These are phyloP conservation scores for Fusarium beomiforme DNA, from an alignment of 2,329 filamentous ascomycete genomes.

Conservation along the genomic window DNA sequence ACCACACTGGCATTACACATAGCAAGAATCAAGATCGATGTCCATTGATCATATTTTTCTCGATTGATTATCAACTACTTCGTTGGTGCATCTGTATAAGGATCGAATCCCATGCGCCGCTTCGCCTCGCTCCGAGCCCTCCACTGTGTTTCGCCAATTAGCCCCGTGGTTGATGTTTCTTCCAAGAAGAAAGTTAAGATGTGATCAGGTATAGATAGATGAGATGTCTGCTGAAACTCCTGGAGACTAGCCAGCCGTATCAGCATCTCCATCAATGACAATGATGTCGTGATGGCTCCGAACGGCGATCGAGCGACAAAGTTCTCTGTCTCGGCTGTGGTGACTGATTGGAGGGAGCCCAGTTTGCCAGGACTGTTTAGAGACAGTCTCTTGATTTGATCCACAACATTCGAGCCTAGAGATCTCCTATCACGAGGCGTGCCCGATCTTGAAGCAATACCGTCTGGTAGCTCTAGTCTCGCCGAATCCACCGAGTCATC, in stretches of 20 bases:
- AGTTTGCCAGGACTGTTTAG: conserved; percentile 36
- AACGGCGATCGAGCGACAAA: conserved; percentile 58
- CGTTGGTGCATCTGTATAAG: conserved; percentile 59
- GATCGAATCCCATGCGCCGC: conserved; percentile 64
- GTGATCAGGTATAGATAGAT: conserved; percentile 90
- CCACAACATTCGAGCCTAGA: conserved; percentile 52
- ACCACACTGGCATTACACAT: not conserved
- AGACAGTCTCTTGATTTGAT: conserved; percentile 54
- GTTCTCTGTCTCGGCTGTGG: conserved; percentile 38
- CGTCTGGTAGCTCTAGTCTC: conserved; percentile 45
- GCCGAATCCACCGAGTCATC: conserved; percentile 57
- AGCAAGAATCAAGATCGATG: not conserved
- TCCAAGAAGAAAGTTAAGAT: conserved; percentile 88
- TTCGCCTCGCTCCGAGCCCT: conserved; percentile 58
- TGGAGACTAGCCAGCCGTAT: conserved; percentile 87
- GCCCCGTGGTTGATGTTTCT: conserved; percentile 63
- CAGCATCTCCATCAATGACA: conserved; percentile 87
- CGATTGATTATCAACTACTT: conserved; percentile 20
- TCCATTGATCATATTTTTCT: not conserved
- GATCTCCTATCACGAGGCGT: conserved; percentile 38
- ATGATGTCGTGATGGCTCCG: conserved; percentile 62
- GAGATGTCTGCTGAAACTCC: conserved; percentile 89
- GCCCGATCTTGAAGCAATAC: conserved; percentile 11
- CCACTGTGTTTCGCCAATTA: conserved; percentile 58
- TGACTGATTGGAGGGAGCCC: conserved; percentile 4